Percentiles rank a stretch among this genome's conserved stretches.
These are phyloP conservation scores for Ogataea naganishii DNA, from an alignment of 805 yeast genomes.

Conservation along the genomic window DNA sequence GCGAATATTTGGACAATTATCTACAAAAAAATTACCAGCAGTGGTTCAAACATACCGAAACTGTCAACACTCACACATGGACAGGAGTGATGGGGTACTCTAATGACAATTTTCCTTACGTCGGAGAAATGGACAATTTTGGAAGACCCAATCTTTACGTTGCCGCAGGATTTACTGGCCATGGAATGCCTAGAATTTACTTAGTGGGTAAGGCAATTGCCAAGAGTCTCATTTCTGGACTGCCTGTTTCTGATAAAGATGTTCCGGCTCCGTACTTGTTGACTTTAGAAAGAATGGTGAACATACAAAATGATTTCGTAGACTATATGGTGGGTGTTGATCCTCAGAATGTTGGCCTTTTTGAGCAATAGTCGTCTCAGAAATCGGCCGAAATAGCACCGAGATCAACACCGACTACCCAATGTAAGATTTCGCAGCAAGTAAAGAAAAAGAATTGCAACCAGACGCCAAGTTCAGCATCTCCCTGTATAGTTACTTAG, in stretches of 20 bases:
- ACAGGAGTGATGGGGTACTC: constrained; percentile 12
- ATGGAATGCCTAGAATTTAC: constrained; percentile 11
- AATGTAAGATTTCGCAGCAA: too few relatives aligned
- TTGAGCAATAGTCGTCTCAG: too few relatives aligned
- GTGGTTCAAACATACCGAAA: constrained; percentile 5
- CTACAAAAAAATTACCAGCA: constrained; percentile 4
- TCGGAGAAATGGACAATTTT: constrained; percentile 5
- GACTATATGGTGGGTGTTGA: constrained; percentile 2
- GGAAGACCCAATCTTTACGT: constrained; percentile 5
- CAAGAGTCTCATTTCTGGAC: constrained; percentile 4
- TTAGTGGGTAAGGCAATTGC: constrained; percentile 8
- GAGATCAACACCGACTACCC: too few relatives aligned
- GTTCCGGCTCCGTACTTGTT: constrained; percentile 8
- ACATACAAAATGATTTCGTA: constrained; percentile 2
- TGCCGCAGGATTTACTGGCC: constrained; percentile 11
- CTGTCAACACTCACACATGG: constrained; percentile 5
- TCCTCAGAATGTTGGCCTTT: not conserved
- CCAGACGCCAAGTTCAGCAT: too few relatives aligned
- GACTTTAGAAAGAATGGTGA: constrained; percentile 6
- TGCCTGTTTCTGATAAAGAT: constrained; percentile 3
- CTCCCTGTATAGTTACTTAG: not conserved
- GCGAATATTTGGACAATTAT: constrained; percentile 6
- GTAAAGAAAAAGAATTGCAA: not conserved
- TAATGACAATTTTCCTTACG: constrained; percentile 10
- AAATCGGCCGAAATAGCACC: too few relatives aligned